phyloP scores from a whole-genome alignment of 768 basidiomycete species.

The Gelatoporia subvermispora region DNA sequence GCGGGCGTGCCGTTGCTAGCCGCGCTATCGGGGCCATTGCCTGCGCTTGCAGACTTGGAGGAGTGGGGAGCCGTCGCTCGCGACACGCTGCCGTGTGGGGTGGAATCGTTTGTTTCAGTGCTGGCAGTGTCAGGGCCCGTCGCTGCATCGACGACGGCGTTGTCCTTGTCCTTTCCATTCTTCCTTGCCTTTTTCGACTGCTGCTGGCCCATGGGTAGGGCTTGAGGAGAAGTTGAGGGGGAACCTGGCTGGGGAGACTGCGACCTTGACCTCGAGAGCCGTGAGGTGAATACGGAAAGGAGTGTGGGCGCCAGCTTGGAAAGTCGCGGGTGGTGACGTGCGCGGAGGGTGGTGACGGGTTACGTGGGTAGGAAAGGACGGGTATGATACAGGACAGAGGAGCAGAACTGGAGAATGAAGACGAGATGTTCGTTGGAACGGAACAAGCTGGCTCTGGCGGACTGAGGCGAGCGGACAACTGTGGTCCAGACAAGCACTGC shows the following conservation, averaged over 20 bases:
- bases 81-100: constrained; percentile 39
- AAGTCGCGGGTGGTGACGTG: background rate
- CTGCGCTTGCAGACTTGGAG: constrained; percentile 31
- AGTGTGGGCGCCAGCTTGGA: constrained; percentile 79
- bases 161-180: constrained; percentile 64
- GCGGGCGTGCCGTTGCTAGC: constrained; percentile 29
- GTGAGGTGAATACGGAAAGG: constrained; percentile 68
- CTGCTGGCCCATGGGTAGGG: constrained; percentile 73
- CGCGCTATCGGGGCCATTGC: constrained; percentile 31
- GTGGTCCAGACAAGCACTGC: background rate
- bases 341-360: constrained; percentile 1
- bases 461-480: constrained; percentile 2
- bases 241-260: constrained; percentile 66
- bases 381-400: constrained; percentile 10
- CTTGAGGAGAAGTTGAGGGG: constrained; percentile 29
- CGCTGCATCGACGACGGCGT: constrained; percentile 32
- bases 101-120: constrained; percentile 35
- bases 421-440: background rate
- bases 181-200: constrained; percentile 80
- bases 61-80: constrained; percentile 36
- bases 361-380: constrained; percentile 11
- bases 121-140: constrained; percentile 34
- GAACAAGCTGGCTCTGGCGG: constrained; percentile 2
- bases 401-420: background rate
- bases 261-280: constrained; percentile 66